Evolutionary conservation across 805 yeast species (phyloP), one percentile per base, ranked within the genome.

Genomic region (Kluyveromyces aestuarii): DNA sequence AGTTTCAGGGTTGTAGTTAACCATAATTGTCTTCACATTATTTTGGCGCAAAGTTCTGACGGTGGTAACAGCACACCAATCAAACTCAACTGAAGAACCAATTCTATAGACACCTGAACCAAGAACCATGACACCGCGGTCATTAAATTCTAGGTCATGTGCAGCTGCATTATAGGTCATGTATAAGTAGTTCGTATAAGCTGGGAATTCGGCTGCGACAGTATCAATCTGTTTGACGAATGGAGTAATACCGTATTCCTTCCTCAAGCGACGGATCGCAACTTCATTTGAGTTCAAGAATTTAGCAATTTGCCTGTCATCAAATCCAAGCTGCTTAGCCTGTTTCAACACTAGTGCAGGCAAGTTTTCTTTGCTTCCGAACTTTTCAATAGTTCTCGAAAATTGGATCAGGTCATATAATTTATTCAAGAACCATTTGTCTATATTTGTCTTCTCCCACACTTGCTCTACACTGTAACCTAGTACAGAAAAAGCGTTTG

Each of bases 61-160:
- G 43, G 98, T 93, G 55, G 96, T 80, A 50, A 91, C 99, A 43
- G 98, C 98, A 81, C 99, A 91, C 97, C 98, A 91, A 73, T 91
- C 99, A 66, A 91, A 91, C 72, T 91, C 99, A 53, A 91, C 99
- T 30, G 98, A 91, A 6, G 98, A 93, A 61, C 99, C 99, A 66
- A 91, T 91, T 74, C 99, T 82, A 78, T 91, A 91, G 41, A 93
- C 99, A 77, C 99, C 99, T 5, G 97, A 89, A 56, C 98, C 98
- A 51, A 91, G 75, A 40, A 91, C 99, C 86, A 91, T 87, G 46
- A 86, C 84, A 68, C 97, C 97, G 55, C 89, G 82, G 55, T 91
- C 97, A 57, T 89, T 82, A 63, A 91, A 93, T n/a, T 74, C 66
- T 52, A 93, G 80, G 70, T 91, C 99, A 57, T 85, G 83, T 36